Conservation (phyloP, 495 filamentous ascomycete genomes). For the Glutinoglossum americanum region DNA sequence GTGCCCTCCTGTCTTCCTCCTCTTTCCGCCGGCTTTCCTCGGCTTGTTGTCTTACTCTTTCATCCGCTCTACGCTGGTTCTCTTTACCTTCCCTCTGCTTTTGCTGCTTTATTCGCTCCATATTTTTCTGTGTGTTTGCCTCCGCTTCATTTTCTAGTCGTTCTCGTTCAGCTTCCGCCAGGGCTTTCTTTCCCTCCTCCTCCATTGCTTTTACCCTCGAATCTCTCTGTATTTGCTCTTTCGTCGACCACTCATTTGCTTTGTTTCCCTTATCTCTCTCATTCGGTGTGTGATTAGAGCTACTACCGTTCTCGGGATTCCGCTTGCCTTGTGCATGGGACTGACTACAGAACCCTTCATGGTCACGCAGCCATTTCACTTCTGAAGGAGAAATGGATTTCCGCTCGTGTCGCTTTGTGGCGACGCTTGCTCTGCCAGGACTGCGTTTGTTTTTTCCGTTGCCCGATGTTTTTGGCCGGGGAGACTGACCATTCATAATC, state of each 20-base stretch:
- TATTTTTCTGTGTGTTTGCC: neutral
- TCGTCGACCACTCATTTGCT: neutral
- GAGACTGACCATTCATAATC: neutral
- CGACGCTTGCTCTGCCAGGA: neutral
- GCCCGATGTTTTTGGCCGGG: neutral
- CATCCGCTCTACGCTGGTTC: neutral
- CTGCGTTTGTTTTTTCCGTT: neutral
- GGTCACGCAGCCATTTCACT: neutral
- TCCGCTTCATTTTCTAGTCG: neutral
- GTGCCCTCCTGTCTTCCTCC: neutral
- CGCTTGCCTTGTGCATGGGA: neutral
- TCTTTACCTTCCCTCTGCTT: neutral
- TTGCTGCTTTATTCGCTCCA: neutral
- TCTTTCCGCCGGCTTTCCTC: neutral
- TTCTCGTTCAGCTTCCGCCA: neutral
- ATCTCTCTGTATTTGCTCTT: neutral
- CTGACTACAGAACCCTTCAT: neutral
- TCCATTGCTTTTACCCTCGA: neutral
- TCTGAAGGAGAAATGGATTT: neutral
- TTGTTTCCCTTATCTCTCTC: neutral
- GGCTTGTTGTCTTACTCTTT: neutral
- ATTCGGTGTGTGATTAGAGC: neutral
- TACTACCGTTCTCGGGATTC: neutral
- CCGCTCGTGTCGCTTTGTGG: neutral
- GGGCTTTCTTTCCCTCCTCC: neutral